phyloP scores from a whole-genome alignment of 805 yeast genomes.

The Saccharomycopsis javanensis region DNA sequence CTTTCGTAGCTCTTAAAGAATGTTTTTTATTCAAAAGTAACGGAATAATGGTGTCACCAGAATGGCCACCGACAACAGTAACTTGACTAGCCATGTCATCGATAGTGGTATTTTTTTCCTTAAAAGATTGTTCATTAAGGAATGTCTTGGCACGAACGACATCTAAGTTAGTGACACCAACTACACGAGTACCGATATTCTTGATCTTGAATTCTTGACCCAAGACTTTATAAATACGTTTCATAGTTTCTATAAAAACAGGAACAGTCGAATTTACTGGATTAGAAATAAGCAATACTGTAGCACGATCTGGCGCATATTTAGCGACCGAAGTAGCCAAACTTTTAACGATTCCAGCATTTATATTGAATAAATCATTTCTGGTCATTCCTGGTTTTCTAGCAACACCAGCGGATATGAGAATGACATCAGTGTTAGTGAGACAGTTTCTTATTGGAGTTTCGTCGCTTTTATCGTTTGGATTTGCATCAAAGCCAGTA shows the following conservation, averaged over 20 bases:
- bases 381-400: conserved; percentile 87
- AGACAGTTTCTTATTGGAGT: conserved; percentile 56
- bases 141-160: conserved; percentile 66
- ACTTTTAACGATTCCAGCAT: conserved; percentile 71
- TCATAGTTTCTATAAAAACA: conserved; percentile 70
- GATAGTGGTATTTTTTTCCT: conserved; percentile 13
- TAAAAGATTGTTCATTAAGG: conserved; percentile 25
- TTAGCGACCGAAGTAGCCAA: conserved; percentile 62
- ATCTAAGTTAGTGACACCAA: conserved; percentile 79
- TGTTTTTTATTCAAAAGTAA: conserved; percentile 46
- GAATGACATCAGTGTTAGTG: conserved; percentile 69
- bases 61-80: conserved; percentile 79
- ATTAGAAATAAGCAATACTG: conserved; percentile 59
- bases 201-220: conserved; percentile 25
- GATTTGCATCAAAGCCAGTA: conserved; percentile 37
- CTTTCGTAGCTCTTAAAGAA: conserved; percentile 27
- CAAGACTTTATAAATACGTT: conserved; percentile 55
- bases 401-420: conserved; percentile 86
- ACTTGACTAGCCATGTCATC: conserved; percentile 28
- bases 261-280: conserved; percentile 83
- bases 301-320: conserved; percentile 51
- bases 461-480: conserved; percentile 41
- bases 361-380: conserved; percentile 75
- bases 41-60: conserved; percentile 77
- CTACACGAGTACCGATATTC: conserved; percentile 28